phyloP scores from a whole-genome alignment of 257 asterid species.

The Ehretia macrophylla region DNA sequence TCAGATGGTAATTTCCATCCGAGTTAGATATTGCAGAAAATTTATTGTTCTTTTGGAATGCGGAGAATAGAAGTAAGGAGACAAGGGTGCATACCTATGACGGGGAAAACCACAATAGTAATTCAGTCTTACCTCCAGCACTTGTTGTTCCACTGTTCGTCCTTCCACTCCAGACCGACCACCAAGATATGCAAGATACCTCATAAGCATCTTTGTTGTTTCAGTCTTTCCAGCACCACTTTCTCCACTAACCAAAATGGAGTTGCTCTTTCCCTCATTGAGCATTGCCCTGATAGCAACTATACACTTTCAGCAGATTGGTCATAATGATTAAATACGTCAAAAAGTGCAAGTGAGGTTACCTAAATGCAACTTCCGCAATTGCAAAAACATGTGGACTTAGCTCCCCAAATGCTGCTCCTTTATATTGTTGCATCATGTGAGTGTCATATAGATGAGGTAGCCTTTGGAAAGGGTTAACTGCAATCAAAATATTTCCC shows the following conservation, averaged over 20 bases:
- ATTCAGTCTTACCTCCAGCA: constrained; percentile 76
- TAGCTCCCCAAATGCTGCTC: constrained; percentile 95
- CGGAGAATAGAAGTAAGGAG: not conserved
- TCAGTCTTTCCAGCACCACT: constrained; percentile 99
- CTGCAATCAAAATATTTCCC: constrained; percentile 94
- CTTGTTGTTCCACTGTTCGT: constrained; percentile 98
- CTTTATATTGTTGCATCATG: constrained; percentile 99
- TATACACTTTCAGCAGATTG: constrained; percentile 10
- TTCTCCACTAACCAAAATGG: constrained; percentile 99
- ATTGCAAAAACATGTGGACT: constrained; percentile 99
- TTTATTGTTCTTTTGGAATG: not conserved
- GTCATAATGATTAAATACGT: not conserved
- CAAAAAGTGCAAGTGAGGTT: constrained; percentile 3
- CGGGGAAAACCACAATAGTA: not conserved
- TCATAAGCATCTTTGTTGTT: constrained; percentile 98
- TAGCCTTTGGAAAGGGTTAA: constrained; percentile 96
- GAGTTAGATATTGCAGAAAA: not conserved
- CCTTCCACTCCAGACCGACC: constrained; percentile 99
- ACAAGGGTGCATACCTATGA: not conserved
- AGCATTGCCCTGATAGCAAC: constrained; percentile 74
- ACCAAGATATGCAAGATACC: constrained; percentile 94
- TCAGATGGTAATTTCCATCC: not conserved
- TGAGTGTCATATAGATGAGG: constrained; percentile 97
- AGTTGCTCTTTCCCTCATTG: constrained; percentile 91
- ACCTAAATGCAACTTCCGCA: constrained; percentile 97